phyloP scores from a whole-genome alignment of 164 flowering plant genomes.

The Berberis thunbergii region DNA sequence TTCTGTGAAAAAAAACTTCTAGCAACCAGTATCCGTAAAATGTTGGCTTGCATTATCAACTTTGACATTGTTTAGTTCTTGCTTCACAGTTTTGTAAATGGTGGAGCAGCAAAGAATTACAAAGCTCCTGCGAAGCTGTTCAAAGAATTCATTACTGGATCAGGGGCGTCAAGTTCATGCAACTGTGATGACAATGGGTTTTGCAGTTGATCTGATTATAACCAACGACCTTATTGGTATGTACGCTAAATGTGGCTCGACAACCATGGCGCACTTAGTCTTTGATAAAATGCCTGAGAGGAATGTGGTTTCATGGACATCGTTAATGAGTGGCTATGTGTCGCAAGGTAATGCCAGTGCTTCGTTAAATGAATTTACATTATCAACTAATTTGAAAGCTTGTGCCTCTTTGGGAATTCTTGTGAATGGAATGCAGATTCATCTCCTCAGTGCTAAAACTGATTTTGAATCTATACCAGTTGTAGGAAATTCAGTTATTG shows the following conservation, averaged over 20 bases:
- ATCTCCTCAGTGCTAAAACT: slow-evolving; percentile 38
- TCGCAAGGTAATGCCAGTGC: slow-evolving; percentile 33
- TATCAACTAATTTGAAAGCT: slow-evolving; percentile 51
- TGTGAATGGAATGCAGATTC: slow-evolving; percentile 54
- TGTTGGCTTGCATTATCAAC: too few species aligned
- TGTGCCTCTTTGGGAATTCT: slow-evolving; percentile 29
- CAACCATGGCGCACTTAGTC: slow-evolving; percentile 31
- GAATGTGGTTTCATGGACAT: slow-evolving; percentile 82
- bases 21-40: too few species aligned
- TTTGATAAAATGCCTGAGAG: slow-evolving; percentile 66
- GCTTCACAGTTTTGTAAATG: slow-evolving; percentile 39
- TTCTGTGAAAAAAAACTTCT: too few species aligned
- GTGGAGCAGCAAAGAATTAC: slow-evolving; percentile 42
- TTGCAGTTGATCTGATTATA: slow-evolving; percentile 40
- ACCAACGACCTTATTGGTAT: slow-evolving; percentile 54
- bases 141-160: slow-evolving; percentile 28
- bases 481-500: slow-evolving; percentile 63
- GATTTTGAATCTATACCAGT: slow-evolving; percentile 43
- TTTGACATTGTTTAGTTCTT: slow-evolving; percentile 8
- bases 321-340: slow-evolving; percentile 60
- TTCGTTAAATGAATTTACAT: slow-evolving; percentile 61
- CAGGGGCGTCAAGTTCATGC: slow-evolving; percentile 51
- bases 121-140: slow-evolving; percentile 38
- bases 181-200: slow-evolving; percentile 32
- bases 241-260: slow-evolving; percentile 55